Evolutionary conservation across 257 asterid species (phyloP), one percentile per base, ranked within the genome.

Genomic region (Petrea volubilis): DNA sequence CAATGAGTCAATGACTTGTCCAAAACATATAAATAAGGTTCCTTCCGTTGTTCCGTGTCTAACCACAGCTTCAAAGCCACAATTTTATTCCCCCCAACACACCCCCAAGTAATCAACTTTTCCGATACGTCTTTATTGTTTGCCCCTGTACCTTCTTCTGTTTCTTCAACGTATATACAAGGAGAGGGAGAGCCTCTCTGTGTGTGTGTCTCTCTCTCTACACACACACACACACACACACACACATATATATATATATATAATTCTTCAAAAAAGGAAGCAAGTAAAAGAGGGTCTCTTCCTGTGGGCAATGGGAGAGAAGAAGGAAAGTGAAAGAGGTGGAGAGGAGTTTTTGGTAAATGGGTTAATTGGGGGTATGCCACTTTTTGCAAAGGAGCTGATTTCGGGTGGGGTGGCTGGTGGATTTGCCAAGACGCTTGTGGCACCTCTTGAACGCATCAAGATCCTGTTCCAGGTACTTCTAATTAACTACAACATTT

Each of bases 391-490:
- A 7, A 91, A 91, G 74, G 98, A 93, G 78, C 78, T 90, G 33
- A 83, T 90, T 72, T 96, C 98, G 6, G 97, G 98, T n/a, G 98
- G 98, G 0, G 81, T 89, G 10, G 96, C 98, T 64, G 98, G 98
- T 64, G 98, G 98, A 43, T 60, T 93, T 71, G 97, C 98, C 38
- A 93, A 93, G 83, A 80, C 96, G 34, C 87, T 78, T 55, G 98
- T 93, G 74, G 98, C 98, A 6, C 98, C 98, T 60, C 95, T 93
- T 77, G 98, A 93, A 63, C 98, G 98, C 36, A 58, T 90, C 86
- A 93, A 93, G 87, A 93, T 93, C 79, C 80, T 93, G 85, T 90
- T 93, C 75, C 97, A 93, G 98, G 98, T 88, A 65, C 47, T n/a
- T n/a, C n/a, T 49, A 7, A n/a, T 49, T 23, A 28, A 17, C 18